Percentiles rank a stretch among this genome's conserved stretches.
These are phyloP conservation scores for Marasmius sp. DNA, from an alignment of 1,284 basidiomycete genomes.

Conservation along the genomic window DNA sequence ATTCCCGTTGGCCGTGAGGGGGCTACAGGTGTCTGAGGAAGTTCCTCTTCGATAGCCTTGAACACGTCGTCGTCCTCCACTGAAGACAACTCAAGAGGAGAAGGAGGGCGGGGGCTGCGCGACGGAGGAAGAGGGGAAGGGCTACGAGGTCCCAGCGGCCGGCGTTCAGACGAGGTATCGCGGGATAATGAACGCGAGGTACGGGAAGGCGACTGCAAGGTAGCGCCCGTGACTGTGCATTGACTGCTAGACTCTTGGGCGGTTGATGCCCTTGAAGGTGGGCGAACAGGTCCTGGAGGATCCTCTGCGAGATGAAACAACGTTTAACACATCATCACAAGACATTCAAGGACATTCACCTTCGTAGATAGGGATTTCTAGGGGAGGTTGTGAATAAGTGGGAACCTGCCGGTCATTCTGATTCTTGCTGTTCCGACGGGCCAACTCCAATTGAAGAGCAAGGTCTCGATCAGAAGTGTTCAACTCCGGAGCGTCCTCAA, in stretches of 20 bases:
- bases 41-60: conserved; percentile 34
- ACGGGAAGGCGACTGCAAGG: conserved; percentile 33
- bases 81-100: conserved; percentile 33
- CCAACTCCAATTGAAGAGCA: conserved; percentile 71
- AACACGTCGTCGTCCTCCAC: conserved; percentile 39
- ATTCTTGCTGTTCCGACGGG: conserved; percentile 77
- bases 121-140: conserved; percentile 63
- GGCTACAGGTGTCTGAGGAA: conserved; percentile 24
- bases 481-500: conserved; percentile 34
- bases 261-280: conserved; percentile 47
- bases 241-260: conserved; percentile 39
- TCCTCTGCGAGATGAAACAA: conserved; percentile 46
- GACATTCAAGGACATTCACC: conserved; percentile 37
- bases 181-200: conserved; percentile 41
- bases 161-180: conserved; percentile 46
- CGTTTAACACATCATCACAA: background rate
- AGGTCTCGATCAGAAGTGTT: conserved; percentile 75
- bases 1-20: conserved; percentile 44
- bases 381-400: conserved; percentile 42
- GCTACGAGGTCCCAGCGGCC: conserved; percentile 68
- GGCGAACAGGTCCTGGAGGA: conserved; percentile 51
- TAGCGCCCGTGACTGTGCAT: conserved; percentile 26
- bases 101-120: conserved; percentile 32
- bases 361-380: conserved; percentile 74
- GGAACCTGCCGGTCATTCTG: conserved; percentile 53